Base-by-base conservation (phyloP, 371 early-diverging fungal species). In the Sanchytrium tribonematis region DNA sequence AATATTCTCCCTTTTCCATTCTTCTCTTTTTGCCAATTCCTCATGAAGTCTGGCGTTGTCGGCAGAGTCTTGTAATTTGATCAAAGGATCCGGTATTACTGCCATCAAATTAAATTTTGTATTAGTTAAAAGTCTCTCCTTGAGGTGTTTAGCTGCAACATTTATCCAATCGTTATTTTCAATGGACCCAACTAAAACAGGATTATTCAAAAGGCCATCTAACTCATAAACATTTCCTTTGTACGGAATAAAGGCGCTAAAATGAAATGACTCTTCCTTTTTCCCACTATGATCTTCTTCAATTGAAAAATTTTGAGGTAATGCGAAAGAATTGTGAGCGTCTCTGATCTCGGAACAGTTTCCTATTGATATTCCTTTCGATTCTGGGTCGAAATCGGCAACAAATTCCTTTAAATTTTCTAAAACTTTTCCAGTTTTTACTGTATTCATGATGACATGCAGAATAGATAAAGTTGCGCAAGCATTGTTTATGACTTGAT, bases 381-480 rank as follows among this genome's bases (percentile, higher is more conserved):
- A 31, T 77, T 79, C 87, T 0, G 92, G 85, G 22, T 87, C 81
- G 69, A 92, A 84, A 17, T 86, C 85, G 17, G 76, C 76, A 0
- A 87, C 83, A 73, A 91, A 90, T 66, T 83, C 79, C 72, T 87
- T 88, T 71, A 93, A 91, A 65, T 84, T 79, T 5, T 66, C 70
- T 69, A n/a, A n/a, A n/a, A 93, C 74, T 48, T 85, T 84, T 30
- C 80, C 77, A 1, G 89, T 89, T 66, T 91, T 76, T 2, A 87
- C 85, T 27, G 92, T 76, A 74, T 93, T 93, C 30, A 93, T 74
- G 66, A 90, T 75, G 66, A 93, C 84, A 12, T 88, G 86, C 28
- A 93, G 75, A 71, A 93, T 89, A 1, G 94, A 94, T 76, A 91
- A 93, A 0, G 94, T 92, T 17, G 92, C 91, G 72, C 94, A 93